These are phyloP conservation scores for Tetrahymena thermophila DNA, from an alignment of 73 alveolate species.

Conservation along the genomic window DNA sequence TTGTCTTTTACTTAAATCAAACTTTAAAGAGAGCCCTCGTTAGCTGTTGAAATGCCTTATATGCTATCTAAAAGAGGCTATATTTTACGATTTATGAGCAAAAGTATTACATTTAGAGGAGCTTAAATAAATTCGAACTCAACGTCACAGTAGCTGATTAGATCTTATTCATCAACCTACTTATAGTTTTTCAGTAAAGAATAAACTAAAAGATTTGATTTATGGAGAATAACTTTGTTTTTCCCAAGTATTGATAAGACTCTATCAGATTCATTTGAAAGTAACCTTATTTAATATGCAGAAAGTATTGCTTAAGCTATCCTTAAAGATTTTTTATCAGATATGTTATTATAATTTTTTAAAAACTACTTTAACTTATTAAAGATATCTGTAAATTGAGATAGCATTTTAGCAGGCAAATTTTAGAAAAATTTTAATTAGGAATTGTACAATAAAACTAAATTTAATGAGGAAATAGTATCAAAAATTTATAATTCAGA, in stretches of 20 bases:
- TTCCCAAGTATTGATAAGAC: background rate
- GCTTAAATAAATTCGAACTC: background rate
- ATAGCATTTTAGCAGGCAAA: background rate
- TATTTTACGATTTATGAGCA: background rate
- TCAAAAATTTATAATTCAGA: background rate
- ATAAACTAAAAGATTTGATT: background rate
- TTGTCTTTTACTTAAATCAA: background rate
- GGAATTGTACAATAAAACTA: background rate
- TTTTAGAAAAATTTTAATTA: background rate
- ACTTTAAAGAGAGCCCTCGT: background rate
- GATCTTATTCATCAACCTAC: background rate
- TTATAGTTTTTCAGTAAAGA: background rate
- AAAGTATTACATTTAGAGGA: background rate
- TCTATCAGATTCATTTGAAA: background rate
- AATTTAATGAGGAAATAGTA: background rate
- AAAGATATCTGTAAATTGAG: background rate
- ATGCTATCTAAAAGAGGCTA: background rate
- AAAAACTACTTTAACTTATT: background rate
- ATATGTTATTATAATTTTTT: background rate
- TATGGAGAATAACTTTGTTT: background rate
- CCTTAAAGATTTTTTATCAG: background rate
- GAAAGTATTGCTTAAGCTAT: background rate
- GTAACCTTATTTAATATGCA: background rate
- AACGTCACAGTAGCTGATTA: background rate
- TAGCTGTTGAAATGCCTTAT: background rate